Base-by-base conservation (phyloP, 805 yeast species). In the Wickerhamomyces strasburgensis region DNA sequence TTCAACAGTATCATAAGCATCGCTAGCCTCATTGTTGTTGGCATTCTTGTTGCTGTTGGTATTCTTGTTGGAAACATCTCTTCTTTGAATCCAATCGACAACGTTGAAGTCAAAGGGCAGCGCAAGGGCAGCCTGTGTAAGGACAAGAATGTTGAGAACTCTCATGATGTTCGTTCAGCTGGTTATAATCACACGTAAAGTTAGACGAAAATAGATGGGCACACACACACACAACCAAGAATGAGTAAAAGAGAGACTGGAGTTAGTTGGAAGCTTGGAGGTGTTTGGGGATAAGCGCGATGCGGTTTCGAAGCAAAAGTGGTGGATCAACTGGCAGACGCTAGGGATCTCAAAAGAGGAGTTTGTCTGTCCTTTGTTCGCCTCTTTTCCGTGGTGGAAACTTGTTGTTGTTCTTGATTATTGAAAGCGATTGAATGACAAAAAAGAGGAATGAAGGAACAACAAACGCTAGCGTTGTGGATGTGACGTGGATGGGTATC, bases 121-220 rank as follows among this genome's bases (percentile, higher is more conserved):
- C 1, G 49, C 49, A 9, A 38, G 34, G 10, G 47, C 43, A 11
- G 34, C 21, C 16, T 46, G 44, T 9, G 49, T 42, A 14, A 43
- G 14, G 5, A 38, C 28, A 19, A 43, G 19, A 6, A 42, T 21
- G 19, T 39, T 45, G 19, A 41, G 31, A 6, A 37, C 11, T 37
- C 45, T 46, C 47, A 46, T 43, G 14, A 19, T 40, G n/a, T n/a
- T n/a, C n/a, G n/a, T n/a, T n/a, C n/a, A n/a, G n/a, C n/a, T n/a
- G n/a, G n/a, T n/a, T n/a, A n/a, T n/a, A n/a, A n/a, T n/a, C n/a
- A n/a, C n/a, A n/a, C n/a, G n/a, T n/a, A n/a, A n/a, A n/a, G n/a
- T n/a, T n/a, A n/a, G n/a, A n/a, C n/a, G n/a, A n/a, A n/a, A n/a
- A n/a, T n/a, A n/a, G n/a, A n/a, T n/a, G n/a, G n/a, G n/a, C n/a